Evolutionary conservation across 805 yeast genomes (phyloP).

Genomic region (Candida pseudoglaebosa): DNA sequence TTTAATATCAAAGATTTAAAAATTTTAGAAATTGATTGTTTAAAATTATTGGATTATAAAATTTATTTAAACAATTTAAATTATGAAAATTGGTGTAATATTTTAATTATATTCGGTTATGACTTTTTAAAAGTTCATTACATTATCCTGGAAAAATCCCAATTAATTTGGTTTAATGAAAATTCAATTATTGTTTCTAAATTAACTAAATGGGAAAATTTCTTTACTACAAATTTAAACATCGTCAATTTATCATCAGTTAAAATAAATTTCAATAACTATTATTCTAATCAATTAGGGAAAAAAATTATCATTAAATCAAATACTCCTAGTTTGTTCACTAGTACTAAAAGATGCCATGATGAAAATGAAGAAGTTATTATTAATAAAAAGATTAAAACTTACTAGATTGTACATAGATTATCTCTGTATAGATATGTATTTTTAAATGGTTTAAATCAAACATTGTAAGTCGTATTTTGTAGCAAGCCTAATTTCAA

Average conservation of each 20-base stretch:
- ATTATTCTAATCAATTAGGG: constrained; percentile 28
- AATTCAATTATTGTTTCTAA: constrained; percentile 16
- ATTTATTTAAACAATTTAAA: constrained; percentile 47
- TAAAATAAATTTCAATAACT: constrained; percentile 23
- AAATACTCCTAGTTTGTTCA: constrained; percentile 2
- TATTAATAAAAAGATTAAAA: background rate
- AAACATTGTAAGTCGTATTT: too few relatives aligned
- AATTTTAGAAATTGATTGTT: constrained; percentile 49
- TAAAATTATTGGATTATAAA: constrained; percentile 53
- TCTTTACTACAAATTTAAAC: constrained; percentile 21
- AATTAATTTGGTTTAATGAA: constrained; percentile 24
- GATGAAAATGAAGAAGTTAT: constrained; percentile 6
- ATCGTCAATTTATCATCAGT: constrained; percentile 18
- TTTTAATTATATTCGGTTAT: constrained; percentile 39
- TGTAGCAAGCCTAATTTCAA: background rate
- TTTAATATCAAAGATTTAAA: constrained; percentile 43
- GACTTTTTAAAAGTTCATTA: constrained; percentile 37
- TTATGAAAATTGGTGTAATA: constrained; percentile 47
- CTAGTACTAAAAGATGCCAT: constrained; percentile 9
- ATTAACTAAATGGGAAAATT: constrained; percentile 25
- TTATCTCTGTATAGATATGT: constrained; percentile 1
- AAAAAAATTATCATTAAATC: constrained; percentile 21
- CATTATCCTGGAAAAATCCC: constrained; percentile 18
- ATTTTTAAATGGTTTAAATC: background rate
- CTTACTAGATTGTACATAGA: background rate